Conservation (phyloP, 2,329 filamentous ascomycete genomes). For the Dryadomyces quercus-mongolicae region DNA sequence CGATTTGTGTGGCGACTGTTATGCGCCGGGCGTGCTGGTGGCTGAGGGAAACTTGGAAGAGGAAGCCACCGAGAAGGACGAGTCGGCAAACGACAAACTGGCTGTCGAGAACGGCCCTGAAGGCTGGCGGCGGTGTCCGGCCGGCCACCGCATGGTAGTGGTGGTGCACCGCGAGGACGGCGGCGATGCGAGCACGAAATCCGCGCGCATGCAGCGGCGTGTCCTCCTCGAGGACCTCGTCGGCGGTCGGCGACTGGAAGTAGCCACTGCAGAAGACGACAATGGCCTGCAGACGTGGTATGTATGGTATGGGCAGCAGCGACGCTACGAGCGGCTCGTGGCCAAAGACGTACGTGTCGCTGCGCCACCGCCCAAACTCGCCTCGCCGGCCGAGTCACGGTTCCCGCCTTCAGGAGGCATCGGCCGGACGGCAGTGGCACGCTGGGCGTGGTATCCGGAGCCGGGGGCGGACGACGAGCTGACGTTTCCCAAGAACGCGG, state of each 20-base stretch:
- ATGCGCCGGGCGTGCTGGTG: slow-evolving; percentile 45
- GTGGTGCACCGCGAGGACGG: slow-evolving; percentile 57
- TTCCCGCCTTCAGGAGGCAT: slow-evolving; percentile 69
- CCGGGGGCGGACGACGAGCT: slow-evolving; percentile 59
- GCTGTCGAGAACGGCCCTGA: slow-evolving; percentile 61
- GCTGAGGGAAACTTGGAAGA: neutral
- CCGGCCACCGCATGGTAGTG: slow-evolving; percentile 74
- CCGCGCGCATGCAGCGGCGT: slow-evolving; percentile 53
- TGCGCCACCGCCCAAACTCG: slow-evolving; percentile 18
- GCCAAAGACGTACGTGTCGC: slow-evolving; percentile 35
- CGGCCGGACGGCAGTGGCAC: slow-evolving; percentile 50
- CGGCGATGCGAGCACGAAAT: neutral
- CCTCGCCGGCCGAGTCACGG: slow-evolving; percentile 13
- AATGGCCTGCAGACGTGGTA: slow-evolving; percentile 6
- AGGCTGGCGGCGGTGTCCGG: slow-evolving; percentile 74
- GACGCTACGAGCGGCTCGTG: slow-evolving; percentile 33
- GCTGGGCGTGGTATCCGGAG: slow-evolving; percentile 70
- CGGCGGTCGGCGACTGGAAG: slow-evolving; percentile 59
- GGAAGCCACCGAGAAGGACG: slow-evolving; percentile 19
- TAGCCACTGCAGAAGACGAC: slow-evolving; percentile 33
- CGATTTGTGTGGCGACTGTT: slow-evolving; percentile 73
- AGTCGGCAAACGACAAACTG: slow-evolving; percentile 22
- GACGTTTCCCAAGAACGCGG: slow-evolving; percentile 70
- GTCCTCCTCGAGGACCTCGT: slow-evolving; percentile 61
- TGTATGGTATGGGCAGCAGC: slow-evolving; percentile 21